A percentile compares a stretch with the other conserved stretches of the same genome.
phyloP scores from a whole-genome alignment of 768 basidiomycete species.

The Hemileccinum impolitum region DNA sequence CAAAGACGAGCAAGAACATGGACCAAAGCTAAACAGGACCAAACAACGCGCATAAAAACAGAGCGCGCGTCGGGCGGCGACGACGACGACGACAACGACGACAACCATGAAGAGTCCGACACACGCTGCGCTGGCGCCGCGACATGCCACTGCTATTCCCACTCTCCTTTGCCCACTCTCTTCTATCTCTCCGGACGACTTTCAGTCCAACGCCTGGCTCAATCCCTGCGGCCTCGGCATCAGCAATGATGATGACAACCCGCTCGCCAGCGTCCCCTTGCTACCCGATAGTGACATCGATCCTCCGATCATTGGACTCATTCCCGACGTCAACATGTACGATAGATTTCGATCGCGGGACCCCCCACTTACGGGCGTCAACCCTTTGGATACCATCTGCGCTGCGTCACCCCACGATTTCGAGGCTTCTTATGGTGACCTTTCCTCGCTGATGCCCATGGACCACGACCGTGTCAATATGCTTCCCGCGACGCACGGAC shows the following conservation, averaged over 20 bases:
- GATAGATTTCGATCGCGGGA: conserved; percentile 17
- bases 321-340: conserved; percentile 37
- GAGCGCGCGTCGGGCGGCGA: conserved; percentile 11
- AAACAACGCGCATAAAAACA: neutral
- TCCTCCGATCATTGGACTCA: conserved; percentile 19
- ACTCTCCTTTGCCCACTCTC: conserved; percentile 30
- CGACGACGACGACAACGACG: conserved; percentile 9
- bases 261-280: too few relatives aligned
- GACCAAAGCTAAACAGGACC: too few relatives aligned
- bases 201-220: conserved; percentile 31
- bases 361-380: conserved; percentile 28
- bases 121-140: conserved; percentile 33
- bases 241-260: conserved; percentile 3
- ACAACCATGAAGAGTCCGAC: neutral
- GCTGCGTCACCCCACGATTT: neutral
- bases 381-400: conserved; percentile 39
- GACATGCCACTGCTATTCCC: conserved; percentile 15
- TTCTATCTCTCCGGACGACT: conserved; percentile 19
- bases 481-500: conserved; percentile 1
- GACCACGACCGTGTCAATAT: neutral
- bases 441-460: neutral
- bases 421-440: neutral
- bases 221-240: conserved; percentile 25
- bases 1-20: too few relatives aligned
- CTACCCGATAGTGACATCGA: too few relatives aligned